Percentiles rank a stretch among this genome's conserved stretches.
phyloP scores from a whole-genome alignment of 148 eudicot genomes.

The Beta vulgaris region DNA sequence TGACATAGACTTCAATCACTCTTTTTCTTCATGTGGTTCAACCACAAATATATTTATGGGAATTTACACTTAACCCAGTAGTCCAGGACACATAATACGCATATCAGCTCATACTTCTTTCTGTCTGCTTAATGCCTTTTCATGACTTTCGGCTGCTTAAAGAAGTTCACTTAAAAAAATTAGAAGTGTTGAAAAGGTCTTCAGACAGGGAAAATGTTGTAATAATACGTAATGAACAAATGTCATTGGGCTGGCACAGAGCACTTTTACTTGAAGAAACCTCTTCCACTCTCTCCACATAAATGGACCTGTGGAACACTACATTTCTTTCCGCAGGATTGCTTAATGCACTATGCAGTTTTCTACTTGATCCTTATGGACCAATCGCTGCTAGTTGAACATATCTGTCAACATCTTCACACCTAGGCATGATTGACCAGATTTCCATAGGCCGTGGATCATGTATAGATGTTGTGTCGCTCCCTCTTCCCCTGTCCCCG shows the following conservation, averaged over 20 bases:
- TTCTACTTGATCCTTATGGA: too few species aligned
- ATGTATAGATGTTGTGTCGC: too few species aligned
- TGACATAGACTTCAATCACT: not conserved
- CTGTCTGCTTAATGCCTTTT: not conserved
- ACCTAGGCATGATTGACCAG: too few species aligned
- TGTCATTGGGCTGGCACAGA: not conserved
- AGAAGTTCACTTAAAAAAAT: not conserved
- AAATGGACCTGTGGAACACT: not conserved
- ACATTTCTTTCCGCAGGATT: not conserved
- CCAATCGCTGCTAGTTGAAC: too few species aligned
- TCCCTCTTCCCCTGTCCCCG: too few species aligned
- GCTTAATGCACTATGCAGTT: too few species aligned
- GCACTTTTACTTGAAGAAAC: not conserved
- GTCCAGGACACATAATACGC: not conserved
- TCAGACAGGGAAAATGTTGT: not conserved
- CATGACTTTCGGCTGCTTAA: not conserved
- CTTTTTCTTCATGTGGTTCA: not conserved
- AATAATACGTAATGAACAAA: not conserved
- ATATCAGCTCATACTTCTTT: not conserved
- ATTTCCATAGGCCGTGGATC: too few species aligned
- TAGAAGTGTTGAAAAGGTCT: not conserved
- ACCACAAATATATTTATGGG: not conserved
- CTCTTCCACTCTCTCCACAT: too few species aligned
- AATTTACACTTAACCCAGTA: not conserved
- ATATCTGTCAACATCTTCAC: too few species aligned